Evolutionary conservation across 441 rosid genomes (phyloP).

Genomic region (Gossypium schwendimanii): DNA sequence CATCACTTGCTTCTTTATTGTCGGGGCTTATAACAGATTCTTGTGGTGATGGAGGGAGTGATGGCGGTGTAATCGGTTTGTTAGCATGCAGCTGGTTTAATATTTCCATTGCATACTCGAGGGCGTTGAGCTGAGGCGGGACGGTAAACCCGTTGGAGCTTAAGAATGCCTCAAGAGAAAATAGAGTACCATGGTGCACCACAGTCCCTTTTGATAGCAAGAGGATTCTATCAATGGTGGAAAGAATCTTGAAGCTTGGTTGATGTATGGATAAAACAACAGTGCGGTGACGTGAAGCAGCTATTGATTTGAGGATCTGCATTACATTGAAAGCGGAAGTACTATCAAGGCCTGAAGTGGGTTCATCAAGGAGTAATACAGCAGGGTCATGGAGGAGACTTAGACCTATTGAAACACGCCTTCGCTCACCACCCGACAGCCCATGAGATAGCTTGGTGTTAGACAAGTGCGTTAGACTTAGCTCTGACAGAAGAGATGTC

Average conservation of each 20-base stretch:
- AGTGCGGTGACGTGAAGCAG: conserved; percentile 53
- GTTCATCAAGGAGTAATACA: conserved; percentile 78
- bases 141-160: conserved; percentile 50
- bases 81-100: conserved; percentile 39
- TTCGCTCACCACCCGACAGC: conserved; percentile 72
- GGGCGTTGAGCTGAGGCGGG: conserved; percentile 80
- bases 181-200: conserved; percentile 63
- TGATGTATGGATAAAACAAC: conserved; percentile 80
- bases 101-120: conserved; percentile 82
- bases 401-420: conserved; percentile 81
- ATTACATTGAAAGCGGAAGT: conserved; percentile 72
- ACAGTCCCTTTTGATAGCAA: conserved; percentile 64
- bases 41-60: conserved; percentile 17
- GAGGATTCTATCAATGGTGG: conserved; percentile 50
- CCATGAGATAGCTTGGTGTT: conserved; percentile 43
- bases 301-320: conserved; percentile 53
- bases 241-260: conserved; percentile 83
- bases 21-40: background rate
- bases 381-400: conserved; percentile 80
- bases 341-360: conserved; percentile 83
- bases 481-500: conserved; percentile 50
- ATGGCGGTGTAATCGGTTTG: conserved; percentile 16
- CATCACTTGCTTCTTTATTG: conserved; percentile 16
- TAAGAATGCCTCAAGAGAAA: conserved; percentile 47
- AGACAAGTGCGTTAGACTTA: conserved; percentile 52